A percentile compares a stretch with the other conserved stretches of the same genome.
phyloP scores from a whole-genome alignment of 2,329 filamentous ascomycete genomes.

The Sporothrix euskadiensis region DNA sequence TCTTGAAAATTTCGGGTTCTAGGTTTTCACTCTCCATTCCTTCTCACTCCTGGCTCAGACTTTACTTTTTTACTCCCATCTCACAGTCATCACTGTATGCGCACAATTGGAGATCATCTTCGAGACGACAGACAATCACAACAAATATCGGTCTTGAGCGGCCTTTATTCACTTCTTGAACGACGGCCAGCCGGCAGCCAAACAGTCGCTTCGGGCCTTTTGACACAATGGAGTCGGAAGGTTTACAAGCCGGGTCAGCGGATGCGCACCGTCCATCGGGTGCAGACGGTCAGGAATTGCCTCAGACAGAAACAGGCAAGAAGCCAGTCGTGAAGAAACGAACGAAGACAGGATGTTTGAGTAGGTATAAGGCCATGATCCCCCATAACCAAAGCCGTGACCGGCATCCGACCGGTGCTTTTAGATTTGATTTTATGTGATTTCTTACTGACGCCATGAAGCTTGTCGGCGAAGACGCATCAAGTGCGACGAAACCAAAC shows the following conservation, averaged over 20 bases:
- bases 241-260: not conserved
- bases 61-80: not conserved
- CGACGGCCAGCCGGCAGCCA: not conserved
- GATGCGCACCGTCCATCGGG: not conserved
- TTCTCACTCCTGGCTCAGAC: too few relatives aligned
- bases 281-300: slow-evolving; percentile 12
- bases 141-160: not conserved
- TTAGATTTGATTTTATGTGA: not conserved
- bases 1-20: not conserved
- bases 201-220: not conserved
- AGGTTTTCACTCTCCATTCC: not conserved
- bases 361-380: slow-evolving; percentile 51
- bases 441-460: slow-evolving; percentile 40
- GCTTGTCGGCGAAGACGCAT: slow-evolving; percentile 93
- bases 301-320: slow-evolving; percentile 41
- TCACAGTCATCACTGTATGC: not conserved
- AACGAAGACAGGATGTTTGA: slow-evolving; percentile 91
- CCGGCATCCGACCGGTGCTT: not conserved
- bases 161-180: not conserved
- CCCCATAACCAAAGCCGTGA: not conserved
- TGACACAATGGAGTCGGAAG: not conserved
- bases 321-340: slow-evolving; percentile 61
- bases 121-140: not conserved
- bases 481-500: slow-evolving; percentile 91
- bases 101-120: not conserved